Conservation (phyloP, 2,329 filamentous ascomycete species). For the Penicillium capsulatum region DNA sequence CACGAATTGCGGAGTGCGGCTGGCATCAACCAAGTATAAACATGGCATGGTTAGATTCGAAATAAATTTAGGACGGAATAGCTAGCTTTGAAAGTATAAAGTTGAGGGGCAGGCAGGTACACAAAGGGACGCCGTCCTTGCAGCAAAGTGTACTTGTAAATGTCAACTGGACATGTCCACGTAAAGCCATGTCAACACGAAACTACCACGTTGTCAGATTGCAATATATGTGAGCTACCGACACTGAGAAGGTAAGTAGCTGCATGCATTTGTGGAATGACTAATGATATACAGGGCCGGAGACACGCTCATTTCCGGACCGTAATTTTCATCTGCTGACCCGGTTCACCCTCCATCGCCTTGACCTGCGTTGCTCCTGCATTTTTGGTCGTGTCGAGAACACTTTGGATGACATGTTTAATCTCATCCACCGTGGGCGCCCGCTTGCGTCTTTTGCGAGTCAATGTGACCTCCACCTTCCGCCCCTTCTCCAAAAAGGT, state of each 20-base stretch:
- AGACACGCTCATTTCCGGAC: constrained; percentile 26
- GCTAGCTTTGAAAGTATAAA: no score
- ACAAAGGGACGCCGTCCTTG: no score
- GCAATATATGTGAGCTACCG: no score
- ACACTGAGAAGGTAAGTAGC: no score
- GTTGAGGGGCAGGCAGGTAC: no score
- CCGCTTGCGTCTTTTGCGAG: constrained; percentile 61
- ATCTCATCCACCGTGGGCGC: constrained; percentile 60
- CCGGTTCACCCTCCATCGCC: constrained; percentile 41
- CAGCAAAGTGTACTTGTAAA: no score
- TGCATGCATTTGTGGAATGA: background rate
- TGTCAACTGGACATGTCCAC: no score
- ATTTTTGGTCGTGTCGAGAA: constrained; percentile 46
- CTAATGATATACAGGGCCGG: background rate
- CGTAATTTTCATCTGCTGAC: constrained; percentile 36
- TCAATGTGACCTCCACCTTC: constrained; percentile 69
- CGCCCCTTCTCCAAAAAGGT: constrained; percentile 70
- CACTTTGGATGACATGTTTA: constrained; percentile 51
- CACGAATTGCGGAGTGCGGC: constrained; percentile 7
- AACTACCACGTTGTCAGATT: no score
- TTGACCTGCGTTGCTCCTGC: constrained; percentile 41
- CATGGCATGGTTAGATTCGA: no score
- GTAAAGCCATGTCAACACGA: no score
- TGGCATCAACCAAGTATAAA: background rate
- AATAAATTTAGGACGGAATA: no score